A percentile compares a stretch with the other conserved stretches of the same genome.
These are phyloP conservation scores for Carex myosuroides DNA, from an alignment of 176 grass and related monocot species.

Conservation along the genomic window DNA sequence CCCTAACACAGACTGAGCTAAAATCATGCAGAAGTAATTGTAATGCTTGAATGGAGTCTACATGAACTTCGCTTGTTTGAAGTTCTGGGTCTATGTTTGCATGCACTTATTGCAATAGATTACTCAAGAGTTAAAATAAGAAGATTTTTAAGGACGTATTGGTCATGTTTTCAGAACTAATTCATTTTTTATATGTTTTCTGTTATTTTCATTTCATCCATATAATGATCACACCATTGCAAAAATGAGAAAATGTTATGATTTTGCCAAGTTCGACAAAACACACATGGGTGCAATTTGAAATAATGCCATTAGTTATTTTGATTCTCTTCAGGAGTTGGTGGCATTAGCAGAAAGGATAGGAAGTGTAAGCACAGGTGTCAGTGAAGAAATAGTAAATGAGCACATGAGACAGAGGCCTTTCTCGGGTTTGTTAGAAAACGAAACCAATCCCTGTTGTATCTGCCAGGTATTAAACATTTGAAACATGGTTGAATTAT, in stretches of 20 bases:
- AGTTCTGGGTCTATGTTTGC: neutral
- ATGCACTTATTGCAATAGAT: neutral
- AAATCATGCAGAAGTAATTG: neutral
- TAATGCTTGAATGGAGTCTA: neutral
- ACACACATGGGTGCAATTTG: neutral
- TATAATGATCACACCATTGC: neutral
- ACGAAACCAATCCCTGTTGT: conserved; percentile 58
- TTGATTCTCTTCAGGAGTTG: conserved; percentile 46
- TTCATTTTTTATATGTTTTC: neutral
- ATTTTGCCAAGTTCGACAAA: neutral
- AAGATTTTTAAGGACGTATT: neutral
- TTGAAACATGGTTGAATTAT: neutral
- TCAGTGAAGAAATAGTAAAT: conserved; percentile 35
- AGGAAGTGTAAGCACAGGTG: conserved; percentile 67
- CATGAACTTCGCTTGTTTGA: neutral
- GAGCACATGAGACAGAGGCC: conserved; percentile 44
- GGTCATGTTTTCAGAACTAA: neutral
- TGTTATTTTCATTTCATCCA: neutral
- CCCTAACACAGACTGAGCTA: neutral
- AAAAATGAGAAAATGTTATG: neutral
- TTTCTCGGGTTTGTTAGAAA: conserved; percentile 42
- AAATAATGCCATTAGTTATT: neutral
- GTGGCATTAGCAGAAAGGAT: conserved; percentile 65
- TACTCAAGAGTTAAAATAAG: neutral
- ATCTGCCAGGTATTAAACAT: conserved; percentile 65